A percentile compares a stretch with the other conserved stretches of the same genome.
These are phyloP conservation scores for Ascochyta clinopodiicola DNA, from an alignment of 2,329 filamentous ascomycete species.

Conservation along the genomic window DNA sequence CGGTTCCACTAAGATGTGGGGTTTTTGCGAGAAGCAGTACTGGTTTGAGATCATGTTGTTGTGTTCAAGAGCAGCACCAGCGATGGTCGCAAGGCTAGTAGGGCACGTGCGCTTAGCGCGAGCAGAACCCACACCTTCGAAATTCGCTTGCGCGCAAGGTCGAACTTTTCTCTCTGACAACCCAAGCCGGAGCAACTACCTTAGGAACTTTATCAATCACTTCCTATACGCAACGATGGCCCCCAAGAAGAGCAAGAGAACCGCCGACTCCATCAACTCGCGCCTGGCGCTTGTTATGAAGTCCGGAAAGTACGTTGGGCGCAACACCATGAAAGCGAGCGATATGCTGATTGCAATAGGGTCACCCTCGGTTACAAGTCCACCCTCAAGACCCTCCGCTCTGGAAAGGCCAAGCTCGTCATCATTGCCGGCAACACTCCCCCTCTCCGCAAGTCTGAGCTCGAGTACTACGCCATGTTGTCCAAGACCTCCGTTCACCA, in stretches of 20 bases:
- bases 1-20: too few relatives aligned
- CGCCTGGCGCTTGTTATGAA: constrained; percentile 74
- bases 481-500: constrained; percentile 96
- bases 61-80: background rate
- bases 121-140: constrained; percentile 8
- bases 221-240: constrained; percentile 63
- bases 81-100: background rate
- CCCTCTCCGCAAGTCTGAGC: constrained; percentile 95
- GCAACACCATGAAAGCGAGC: constrained; percentile 11
- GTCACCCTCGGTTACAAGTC: constrained; percentile 92
- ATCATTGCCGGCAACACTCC: constrained; percentile 96
- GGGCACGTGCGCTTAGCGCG: background rate
- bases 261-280: constrained; percentile 77
- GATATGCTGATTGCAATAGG: constrained; percentile 47
- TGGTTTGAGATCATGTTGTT: too few relatives aligned
- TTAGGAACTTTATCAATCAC: constrained; percentile 34
- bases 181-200: constrained; percentile 19
- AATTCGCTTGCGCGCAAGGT: constrained; percentile 16
- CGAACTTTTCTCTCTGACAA: constrained; percentile 17
- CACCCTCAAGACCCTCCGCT: constrained; percentile 84
- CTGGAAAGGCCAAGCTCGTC: constrained; percentile 98
- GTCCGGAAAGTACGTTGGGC: constrained; percentile 61
- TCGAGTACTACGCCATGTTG: constrained; percentile 74
- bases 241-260: constrained; percentile 83
- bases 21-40: too few relatives aligned